A percentile compares a stretch with the other conserved stretches of the same genome.
Evolutionary conservation across 2,329 filamentous ascomycete species (phyloP).

Genomic region (Penicillium sp.): DNA sequence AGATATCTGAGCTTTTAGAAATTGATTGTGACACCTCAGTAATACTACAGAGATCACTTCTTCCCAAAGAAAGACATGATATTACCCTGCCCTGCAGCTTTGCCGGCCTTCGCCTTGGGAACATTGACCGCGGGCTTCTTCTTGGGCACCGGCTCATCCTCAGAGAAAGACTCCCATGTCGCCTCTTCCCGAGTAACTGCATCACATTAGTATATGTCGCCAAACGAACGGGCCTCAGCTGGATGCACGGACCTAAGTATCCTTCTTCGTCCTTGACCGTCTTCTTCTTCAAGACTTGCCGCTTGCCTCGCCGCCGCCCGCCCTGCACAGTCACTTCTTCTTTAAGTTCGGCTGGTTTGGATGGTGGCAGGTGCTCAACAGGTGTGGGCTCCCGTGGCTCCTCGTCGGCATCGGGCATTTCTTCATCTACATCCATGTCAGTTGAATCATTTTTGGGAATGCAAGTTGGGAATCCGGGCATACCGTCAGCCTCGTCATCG

Average conservation of each 20-base stretch:
- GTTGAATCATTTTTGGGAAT: conserved; percentile 23
- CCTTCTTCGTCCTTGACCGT: conserved; percentile 84
- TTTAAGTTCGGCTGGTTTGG: conserved; percentile 50
- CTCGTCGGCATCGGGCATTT: conserved; percentile 56
- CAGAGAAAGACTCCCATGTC: conserved; percentile 89
- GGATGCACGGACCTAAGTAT: conserved; percentile 65
- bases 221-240: background rate
- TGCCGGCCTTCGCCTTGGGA: conserved; percentile 56
- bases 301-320: conserved; percentile 70
- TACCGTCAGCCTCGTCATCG: conserved; percentile 34
- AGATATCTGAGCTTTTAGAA: background rate
- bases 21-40: background rate
- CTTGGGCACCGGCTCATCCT: conserved; percentile 67
- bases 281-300: conserved; percentile 83
- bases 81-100: conserved; percentile 60
- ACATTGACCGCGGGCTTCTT: conserved; percentile 46
- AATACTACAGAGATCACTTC: conserved; percentile 51
- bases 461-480: conserved; percentile 40
- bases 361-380: conserved; percentile 31
- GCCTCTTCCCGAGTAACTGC: conserved; percentile 80
- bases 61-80: conserved; percentile 94
- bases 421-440: conserved; percentile 48
- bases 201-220: conserved; percentile 10
- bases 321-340: conserved; percentile 54
- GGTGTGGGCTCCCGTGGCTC: conserved; percentile 39